Conservation (phyloP, 306 rosid genomes). For the Carpinus fangiana region DNA sequence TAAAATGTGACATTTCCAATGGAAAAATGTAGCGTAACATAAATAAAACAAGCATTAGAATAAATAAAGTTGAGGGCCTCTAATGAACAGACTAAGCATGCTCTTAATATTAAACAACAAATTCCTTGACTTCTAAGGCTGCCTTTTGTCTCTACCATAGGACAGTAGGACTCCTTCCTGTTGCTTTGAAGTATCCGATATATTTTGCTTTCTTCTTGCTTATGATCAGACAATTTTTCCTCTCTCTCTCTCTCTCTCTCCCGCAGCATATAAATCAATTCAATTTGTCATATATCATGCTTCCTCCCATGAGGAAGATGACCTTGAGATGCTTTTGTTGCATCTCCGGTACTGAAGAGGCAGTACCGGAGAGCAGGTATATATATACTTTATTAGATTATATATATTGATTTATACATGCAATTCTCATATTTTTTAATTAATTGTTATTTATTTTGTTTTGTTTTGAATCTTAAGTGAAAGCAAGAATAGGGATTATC, state of each 20-base stretch:
- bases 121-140: constrained; percentile 69
- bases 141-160: constrained; percentile 55
- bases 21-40: constrained; percentile 36
- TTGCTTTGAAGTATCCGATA: constrained; percentile 49
- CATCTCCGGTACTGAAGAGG: constrained; percentile 28
- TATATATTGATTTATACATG: neutral
- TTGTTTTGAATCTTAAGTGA: constrained; percentile 17
- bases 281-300: constrained; percentile 5
- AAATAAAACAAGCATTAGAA: constrained; percentile 46
- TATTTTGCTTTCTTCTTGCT: constrained; percentile 32
- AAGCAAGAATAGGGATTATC: constrained; percentile 55
- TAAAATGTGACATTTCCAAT: constrained; percentile 37
- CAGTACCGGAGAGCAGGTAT: constrained; percentile 35
- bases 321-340: constrained; percentile 60
- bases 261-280: too few species aligned
- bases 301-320: constrained; percentile 26
- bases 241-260: constrained; percentile 13
- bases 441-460: too few species aligned
- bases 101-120: constrained; percentile 25
- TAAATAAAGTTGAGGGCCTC: constrained; percentile 28
- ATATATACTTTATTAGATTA: constrained; percentile 23
- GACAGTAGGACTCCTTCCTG: constrained; percentile 26
- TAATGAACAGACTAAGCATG: constrained; percentile 23
- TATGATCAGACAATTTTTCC: constrained; percentile 17
- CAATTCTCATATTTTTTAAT: neutral